Base-by-base conservation (phyloP, 2,329 filamentous ascomycete species). In the Fusarium citri region DNA sequence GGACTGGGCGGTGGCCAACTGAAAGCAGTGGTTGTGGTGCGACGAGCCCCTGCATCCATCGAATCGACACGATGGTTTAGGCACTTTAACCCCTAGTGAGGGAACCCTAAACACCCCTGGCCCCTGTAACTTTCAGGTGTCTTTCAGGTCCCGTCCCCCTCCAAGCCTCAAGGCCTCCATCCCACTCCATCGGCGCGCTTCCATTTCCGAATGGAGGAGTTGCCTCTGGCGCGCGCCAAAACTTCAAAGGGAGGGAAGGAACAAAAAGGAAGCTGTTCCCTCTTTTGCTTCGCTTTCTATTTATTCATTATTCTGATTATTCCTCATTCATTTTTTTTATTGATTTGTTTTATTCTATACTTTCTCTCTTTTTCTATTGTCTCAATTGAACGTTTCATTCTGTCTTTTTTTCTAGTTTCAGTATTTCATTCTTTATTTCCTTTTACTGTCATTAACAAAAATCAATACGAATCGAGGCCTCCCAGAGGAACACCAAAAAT, bases 11-110 rank as follows among this genome's bases (percentile, higher is more conserved):
- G 67, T 70, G 68, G 49, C 46, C 55, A 71, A 64, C 67, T 70
- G 68, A 68, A 63, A 67, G 54, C 47, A 65, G 59, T 51, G 60
- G 66, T 66, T 62, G 67, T 74, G 62, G 72, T 74, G 72, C 70
- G 72, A 74, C 72, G 61, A 22, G 54, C 72, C 72, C 72, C 72
- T 74, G 72, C 62, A 64, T 63, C 28, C 22, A 37, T 43, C 23
- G 58, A 30, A 49, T 45, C 34, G 60, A 65, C 57, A 23, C 53
- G 51, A 65, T 65, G 54, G 20, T 31, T 48, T 48, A 49, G 20
- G 22, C 47, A 40, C 49, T 51, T 51, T 28, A 26, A 15, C 26
- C 59, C 53, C 46, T 14, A 46, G 50, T 14, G 18, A 37, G 18
- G 18, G 34, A n/a, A n/a, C 18, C 34, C 10, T 14, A 34, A 49